These are phyloP conservation scores for Bathelium albidoporum DNA, from an alignment of 495 filamentous ascomycete species.

Conservation along the genomic window DNA sequence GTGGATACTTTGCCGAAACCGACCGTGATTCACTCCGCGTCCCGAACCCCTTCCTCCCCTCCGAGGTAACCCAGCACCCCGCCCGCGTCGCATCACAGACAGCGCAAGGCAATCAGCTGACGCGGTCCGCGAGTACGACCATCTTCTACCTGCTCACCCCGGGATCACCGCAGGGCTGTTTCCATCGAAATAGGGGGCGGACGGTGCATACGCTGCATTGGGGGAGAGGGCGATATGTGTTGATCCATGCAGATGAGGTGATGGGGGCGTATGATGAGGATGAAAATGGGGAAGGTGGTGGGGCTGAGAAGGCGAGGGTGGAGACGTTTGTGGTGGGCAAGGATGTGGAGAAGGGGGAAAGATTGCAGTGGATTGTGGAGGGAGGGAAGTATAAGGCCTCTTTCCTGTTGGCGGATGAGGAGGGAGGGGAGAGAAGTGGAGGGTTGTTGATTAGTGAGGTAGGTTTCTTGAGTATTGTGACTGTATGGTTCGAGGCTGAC, in stretches of 20 bases:
- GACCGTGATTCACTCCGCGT: constrained; percentile 43
- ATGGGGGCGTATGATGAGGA: constrained; percentile 14
- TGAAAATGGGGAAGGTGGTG: constrained; percentile 12
- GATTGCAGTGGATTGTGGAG: constrained; percentile 57
- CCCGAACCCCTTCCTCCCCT: constrained; percentile 39
- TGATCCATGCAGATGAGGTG: constrained; percentile 45
- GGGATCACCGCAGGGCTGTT: constrained; percentile 41
- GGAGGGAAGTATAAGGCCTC: constrained; percentile 55
- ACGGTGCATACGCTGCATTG: constrained; percentile 53
- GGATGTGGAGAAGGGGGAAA: constrained; percentile 45
- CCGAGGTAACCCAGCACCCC: constrained; percentile 14
- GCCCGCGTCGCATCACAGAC: constrained; percentile 25
- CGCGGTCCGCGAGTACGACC: constrained; percentile 39
- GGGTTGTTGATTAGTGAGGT: constrained; percentile 56
- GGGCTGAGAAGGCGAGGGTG: constrained; percentile 32
- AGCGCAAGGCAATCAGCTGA: constrained; percentile 4
- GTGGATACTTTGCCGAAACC: constrained; percentile 55
- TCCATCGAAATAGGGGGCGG: constrained; percentile 49
- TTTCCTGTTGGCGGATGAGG: constrained; percentile 42
- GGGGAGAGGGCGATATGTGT: constrained; percentile 50
- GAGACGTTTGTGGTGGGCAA: constrained; percentile 55
- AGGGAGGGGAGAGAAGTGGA: constrained; percentile 27
- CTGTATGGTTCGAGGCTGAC: background rate
- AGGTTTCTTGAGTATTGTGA: constrained; percentile 3
- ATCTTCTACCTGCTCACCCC: constrained; percentile 58